Conservation (phyloP, 371 early-diverging fungal genomes). For the Mortierella sp. region DNA sequence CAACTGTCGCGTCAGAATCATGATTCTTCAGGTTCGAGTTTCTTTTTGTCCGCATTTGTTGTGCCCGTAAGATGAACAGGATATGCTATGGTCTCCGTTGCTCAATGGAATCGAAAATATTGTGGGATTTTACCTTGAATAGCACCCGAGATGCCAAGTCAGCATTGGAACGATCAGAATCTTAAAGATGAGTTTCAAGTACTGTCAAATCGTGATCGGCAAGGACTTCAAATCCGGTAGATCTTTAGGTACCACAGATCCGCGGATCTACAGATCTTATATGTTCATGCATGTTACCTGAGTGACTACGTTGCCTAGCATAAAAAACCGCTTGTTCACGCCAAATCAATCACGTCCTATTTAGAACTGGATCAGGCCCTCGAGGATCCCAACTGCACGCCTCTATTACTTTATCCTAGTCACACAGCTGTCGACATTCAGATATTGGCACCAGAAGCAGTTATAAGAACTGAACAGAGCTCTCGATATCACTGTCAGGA, state of each 20-base stretch:
- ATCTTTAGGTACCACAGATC: slow-evolving; percentile 44
- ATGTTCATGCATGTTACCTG: no score
- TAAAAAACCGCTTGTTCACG: no score
- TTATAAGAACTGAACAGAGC: background rate
- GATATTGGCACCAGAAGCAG: slow-evolving; percentile 1
- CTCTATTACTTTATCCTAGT: slow-evolving; percentile 49
- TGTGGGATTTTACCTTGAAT: no score
- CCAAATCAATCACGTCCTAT: no score
- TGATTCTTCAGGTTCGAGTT: slow-evolving; percentile 55
- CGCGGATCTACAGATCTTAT: no score
- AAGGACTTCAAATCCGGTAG: slow-evolving; percentile 44
- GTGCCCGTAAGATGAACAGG: no score
- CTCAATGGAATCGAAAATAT: no score
- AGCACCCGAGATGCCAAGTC: slow-evolving; percentile 55
- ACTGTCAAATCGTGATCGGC: slow-evolving; percentile 54
- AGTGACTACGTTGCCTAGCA: no score
- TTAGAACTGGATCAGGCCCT: slow-evolving; percentile 48
- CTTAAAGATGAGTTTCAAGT: slow-evolving; percentile 44
- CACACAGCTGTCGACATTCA: slow-evolving; percentile 43
- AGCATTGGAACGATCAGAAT: slow-evolving; percentile 55
- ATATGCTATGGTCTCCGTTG: no score
- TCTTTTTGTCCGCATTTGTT: no score
- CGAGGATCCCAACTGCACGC: slow-evolving; percentile 37
- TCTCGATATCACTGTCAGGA: slow-evolving; percentile 33
- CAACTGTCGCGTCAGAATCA: slow-evolving; percentile 50